Percentiles rank a stretch among this genome's conserved stretches.
phyloP scores from a whole-genome alignment of 495 filamentous ascomycete genomes.

The Trichodelitschia bisporula region DNA sequence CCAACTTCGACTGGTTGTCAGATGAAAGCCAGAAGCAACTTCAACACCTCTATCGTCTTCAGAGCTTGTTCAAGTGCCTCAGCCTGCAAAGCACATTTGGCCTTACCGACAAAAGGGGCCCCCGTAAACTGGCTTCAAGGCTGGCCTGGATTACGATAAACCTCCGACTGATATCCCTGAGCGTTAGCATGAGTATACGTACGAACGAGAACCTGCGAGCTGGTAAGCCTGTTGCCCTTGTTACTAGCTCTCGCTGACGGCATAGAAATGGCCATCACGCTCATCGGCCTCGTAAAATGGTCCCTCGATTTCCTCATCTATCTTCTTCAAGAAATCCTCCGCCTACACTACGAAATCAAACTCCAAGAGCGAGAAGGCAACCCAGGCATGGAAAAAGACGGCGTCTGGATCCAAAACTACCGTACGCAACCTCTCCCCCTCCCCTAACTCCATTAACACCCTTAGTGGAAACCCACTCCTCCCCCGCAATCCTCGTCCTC shows the following conservation, averaged over 20 bases:
- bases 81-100: constrained; percentile 34
- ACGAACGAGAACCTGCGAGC: constrained; percentile 4
- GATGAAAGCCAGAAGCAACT: constrained; percentile 38
- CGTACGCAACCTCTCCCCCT: constrained; percentile 12
- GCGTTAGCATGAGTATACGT: constrained; percentile 34
- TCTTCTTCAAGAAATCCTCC: constrained; percentile 40
- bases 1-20: constrained; percentile 38
- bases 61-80: constrained; percentile 39
- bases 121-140: constrained; percentile 36
- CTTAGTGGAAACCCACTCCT: constrained; percentile 18
- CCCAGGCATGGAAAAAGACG: constrained; percentile 19
- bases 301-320: constrained; percentile 41
- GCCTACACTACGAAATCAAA: constrained; percentile 31
- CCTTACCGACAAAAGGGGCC: constrained; percentile 34
- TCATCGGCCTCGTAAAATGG: constrained; percentile 37
- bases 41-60: constrained; percentile 35
- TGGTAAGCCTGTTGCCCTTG: too few relatives aligned
- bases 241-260: too few relatives aligned
- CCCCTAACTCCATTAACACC: background rate
- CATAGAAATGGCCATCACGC: constrained; percentile 26
- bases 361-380: too few relatives aligned
- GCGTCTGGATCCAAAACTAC: constrained; percentile 21
- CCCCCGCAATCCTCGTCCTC: constrained; percentile 36
- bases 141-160: constrained; percentile 52
- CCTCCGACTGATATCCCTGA: constrained; percentile 40